Conservation (phyloP, 192 early-diverging fungal species). For the Dimargaris verticillata region DNA sequence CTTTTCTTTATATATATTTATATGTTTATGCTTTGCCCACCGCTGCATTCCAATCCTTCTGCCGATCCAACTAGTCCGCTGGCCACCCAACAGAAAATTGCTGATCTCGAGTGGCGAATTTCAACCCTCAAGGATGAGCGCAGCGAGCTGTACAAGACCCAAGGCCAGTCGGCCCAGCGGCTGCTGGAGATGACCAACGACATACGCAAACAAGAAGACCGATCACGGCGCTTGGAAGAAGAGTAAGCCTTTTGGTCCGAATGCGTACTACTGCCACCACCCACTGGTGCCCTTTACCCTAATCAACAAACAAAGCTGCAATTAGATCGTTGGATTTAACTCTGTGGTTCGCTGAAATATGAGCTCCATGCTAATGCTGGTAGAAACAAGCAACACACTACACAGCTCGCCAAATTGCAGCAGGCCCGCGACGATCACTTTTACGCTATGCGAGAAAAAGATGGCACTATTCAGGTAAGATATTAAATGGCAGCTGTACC, state of each 20-base stretch:
- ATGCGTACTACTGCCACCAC: too few relatives aligned
- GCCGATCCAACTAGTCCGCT: too few relatives aligned
- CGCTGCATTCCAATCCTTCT: too few relatives aligned
- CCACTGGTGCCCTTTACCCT: too few relatives aligned
- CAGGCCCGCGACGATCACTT: not conserved
- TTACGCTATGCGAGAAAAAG: conserved; percentile 62
- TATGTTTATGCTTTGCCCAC: too few relatives aligned
- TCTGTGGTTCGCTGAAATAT: too few relatives aligned
- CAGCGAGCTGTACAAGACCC: conserved; percentile 72
- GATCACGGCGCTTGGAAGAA: conserved; percentile 32
- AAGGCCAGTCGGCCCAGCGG: conserved; percentile 81
- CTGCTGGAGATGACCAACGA: conserved; percentile 73
- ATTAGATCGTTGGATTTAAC: too few relatives aligned
- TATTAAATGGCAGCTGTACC: conserved; percentile 10
- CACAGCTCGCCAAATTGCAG: not conserved
- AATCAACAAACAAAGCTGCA: too few relatives aligned
- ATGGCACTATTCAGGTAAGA: conserved; percentile 68
- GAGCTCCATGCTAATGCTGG: too few relatives aligned
- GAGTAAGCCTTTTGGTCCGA: conserved; percentile 38
- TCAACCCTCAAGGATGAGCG: conserved; percentile 70
- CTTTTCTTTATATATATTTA: too few relatives aligned
- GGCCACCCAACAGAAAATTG: conserved; percentile 37
- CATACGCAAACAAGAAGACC: conserved; percentile 39
- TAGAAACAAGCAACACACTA: not conserved
- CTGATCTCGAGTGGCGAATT: conserved; percentile 60